Conservation (phyloP, 768 basidiomycete species). For the Baorangia bicolor region DNA sequence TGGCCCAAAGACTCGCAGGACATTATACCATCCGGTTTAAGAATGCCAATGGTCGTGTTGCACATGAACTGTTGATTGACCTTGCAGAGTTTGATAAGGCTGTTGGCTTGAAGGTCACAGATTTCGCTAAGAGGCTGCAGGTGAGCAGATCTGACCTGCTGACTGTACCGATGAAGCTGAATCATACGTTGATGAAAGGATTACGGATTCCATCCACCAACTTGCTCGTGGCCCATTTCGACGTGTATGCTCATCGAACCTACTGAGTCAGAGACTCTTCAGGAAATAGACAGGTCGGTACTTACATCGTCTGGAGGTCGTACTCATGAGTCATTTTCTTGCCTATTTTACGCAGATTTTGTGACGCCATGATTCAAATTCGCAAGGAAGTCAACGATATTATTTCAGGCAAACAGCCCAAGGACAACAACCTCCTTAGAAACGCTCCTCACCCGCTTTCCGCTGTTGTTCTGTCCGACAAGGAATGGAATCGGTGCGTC, state of each 20-base stretch:
- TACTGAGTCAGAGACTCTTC: constrained; percentile 91
- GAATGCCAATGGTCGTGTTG: constrained; percentile 89
- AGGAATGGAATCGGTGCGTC: constrained; percentile 82
- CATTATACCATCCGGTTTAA: constrained; percentile 88
- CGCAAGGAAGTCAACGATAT: constrained; percentile 89
- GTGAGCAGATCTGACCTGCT: constrained; percentile 35
- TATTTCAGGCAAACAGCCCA: constrained; percentile 81
- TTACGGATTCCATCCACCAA: constrained; percentile 95
- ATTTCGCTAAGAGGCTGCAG: constrained; percentile 96
- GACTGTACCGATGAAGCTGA: neutral
- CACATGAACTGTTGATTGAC: constrained; percentile 95
- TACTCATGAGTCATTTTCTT: neutral
- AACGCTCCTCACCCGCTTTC: constrained; percentile 93
- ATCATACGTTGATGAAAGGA: constrained; percentile 45
- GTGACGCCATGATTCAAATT: constrained; percentile 98
- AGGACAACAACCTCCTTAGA: constrained; percentile 87
- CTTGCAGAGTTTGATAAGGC: constrained; percentile 91
- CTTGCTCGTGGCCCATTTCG: constrained; percentile 96
- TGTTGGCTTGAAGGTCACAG: constrained; percentile 88
- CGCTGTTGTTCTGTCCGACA: constrained; percentile 66
- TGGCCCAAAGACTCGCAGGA: constrained; percentile 81
- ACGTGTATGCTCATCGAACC: constrained; percentile 99
- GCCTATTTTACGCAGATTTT: constrained; percentile 59
- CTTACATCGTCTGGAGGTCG: neutral
- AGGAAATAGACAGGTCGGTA: constrained; percentile 82